Evolutionary conservation across 495 filamentous ascomycete genomes (phyloP).

Genomic region (Tuber microsphaerosporum): DNA sequence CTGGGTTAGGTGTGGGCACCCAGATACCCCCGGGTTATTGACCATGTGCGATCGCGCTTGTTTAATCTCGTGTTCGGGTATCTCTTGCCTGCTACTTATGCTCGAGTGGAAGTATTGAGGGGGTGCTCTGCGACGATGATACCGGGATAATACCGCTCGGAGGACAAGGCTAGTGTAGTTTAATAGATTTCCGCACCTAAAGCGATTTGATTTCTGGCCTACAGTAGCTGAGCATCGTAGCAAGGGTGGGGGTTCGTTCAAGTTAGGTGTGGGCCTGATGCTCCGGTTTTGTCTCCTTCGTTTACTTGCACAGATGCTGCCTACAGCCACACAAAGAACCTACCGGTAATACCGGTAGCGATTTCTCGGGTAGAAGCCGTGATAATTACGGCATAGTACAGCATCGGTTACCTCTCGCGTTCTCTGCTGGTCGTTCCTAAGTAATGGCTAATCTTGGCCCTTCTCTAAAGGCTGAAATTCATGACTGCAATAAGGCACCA

Average conservation of each 20-base stretch:
- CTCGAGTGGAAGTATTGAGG: too few species aligned
- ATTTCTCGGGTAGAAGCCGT: neutral
- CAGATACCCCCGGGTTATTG: too few species aligned
- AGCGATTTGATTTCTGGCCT: too few species aligned
- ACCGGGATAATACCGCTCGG: neutral
- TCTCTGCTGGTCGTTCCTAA: neutral
- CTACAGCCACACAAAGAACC: neutral
- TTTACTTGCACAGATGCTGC: neutral
- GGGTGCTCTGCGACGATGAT: too few species aligned
- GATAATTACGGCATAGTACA: neutral
- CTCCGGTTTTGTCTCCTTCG: neutral
- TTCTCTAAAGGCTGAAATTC: too few species aligned
- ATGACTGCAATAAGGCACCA: too few species aligned
- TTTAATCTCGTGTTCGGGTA: neutral
- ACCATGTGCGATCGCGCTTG: neutral
- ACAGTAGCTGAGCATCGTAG: neutral
- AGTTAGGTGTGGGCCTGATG: neutral
- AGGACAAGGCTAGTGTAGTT: neutral
- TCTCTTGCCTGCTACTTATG: neutral
- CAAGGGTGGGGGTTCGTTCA: neutral
- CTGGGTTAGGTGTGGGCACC: too few species aligned
- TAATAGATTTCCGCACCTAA: neutral
- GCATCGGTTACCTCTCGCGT: neutral
- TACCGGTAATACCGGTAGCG: too few species aligned
- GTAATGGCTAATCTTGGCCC: neutral